These are phyloP conservation scores for Phytomonas francai DNA, from an alignment of 208 protist genomes.

Conservation along the genomic window DNA sequence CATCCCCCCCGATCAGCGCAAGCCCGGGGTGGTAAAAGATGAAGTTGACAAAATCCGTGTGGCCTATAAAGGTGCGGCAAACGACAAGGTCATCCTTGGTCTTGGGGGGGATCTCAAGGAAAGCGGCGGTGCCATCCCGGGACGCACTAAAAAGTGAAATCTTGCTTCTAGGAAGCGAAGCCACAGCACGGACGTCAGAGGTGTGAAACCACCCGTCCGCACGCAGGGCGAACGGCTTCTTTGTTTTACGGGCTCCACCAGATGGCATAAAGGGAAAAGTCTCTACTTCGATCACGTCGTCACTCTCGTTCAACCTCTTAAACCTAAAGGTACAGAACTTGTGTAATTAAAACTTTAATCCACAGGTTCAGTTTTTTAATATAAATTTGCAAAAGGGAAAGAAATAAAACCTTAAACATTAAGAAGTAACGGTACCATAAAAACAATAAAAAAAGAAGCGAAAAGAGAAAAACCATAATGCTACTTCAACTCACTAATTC, in stretches of 20 bases:
- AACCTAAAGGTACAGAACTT: neutral
- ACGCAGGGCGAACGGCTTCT: constrained; percentile 34
- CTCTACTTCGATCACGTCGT: neutral
- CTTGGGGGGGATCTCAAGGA: constrained; percentile 18
- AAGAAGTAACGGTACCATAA: neutral
- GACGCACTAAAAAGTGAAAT: constrained; percentile 34
- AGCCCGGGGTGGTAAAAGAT: constrained; percentile 39
- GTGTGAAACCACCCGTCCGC: constrained; percentile 45
- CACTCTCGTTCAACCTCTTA: neutral
- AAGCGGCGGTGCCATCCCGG: constrained; percentile 43
- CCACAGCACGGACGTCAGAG: constrained; percentile 53
- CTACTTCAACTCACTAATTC: neutral
- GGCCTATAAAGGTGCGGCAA: constrained; percentile 32
- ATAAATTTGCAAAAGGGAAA: neutral
- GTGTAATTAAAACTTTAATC: neutral
- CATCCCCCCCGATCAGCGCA: neutral
- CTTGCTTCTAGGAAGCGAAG: constrained; percentile 7
- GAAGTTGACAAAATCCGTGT: constrained; percentile 81
- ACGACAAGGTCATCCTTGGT: constrained; percentile 11
- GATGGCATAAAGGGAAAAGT: neutral
- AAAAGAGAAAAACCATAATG: neutral
- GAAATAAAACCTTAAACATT: neutral
- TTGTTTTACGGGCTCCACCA: neutral
- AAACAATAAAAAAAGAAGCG: neutral
- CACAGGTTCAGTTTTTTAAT: neutral